Evolutionary conservation across 345 rosid genomes (phyloP), one percentile per base, ranked within the genome.

Genomic region (Sonneratia alba): DNA sequence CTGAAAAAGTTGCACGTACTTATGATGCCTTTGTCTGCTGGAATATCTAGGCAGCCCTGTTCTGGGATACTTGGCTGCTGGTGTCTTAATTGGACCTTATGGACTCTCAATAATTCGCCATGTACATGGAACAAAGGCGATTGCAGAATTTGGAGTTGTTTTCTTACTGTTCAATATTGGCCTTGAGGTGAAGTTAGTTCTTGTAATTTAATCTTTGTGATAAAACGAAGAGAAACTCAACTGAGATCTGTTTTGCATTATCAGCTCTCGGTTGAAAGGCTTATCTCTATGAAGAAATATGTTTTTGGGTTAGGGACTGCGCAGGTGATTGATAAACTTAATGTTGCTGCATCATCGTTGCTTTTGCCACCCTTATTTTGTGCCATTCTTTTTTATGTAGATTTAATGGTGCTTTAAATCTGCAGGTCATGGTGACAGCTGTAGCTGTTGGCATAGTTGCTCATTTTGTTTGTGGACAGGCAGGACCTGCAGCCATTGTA

Each of bases 111-210:
- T 95, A 57, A 95, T 95, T 79, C 97, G 91, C 73, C 88, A 95
- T 83, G 99, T 95, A 79, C 99, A 90, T 68, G 97, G 87, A 75
- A 95, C 99, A 76, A 95, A 92, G 85, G 97, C 97, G 62, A 90
- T 95, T 55, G 99, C 97, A 76, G 99, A 95, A 82, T 95, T 95
- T 80, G 99, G 99, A 82, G 99, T 95, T 77, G 99, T 95, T 75
- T 95, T 95, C 83, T 84, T 91, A 85, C 82, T 95, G 70, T 95
- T 95, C 78, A 92, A 95, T 83, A 95, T 95, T 79, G 99, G 99
- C 72, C 97, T 95, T 78, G 99, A 95, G 99, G 99, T 94, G 79
- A 80, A 67, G 74, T 76, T 66, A 65, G 22, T 67, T 73, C 77
- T 66, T 69, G 71, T 5, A 19, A 48, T 45, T 77, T 53, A 59